Percentiles rank a stretch among this genome's conserved stretches.
Evolutionary conservation across 2,329 filamentous ascomycete genomes (phyloP).

Genomic region (Fusarium praegraminearum): DNA sequence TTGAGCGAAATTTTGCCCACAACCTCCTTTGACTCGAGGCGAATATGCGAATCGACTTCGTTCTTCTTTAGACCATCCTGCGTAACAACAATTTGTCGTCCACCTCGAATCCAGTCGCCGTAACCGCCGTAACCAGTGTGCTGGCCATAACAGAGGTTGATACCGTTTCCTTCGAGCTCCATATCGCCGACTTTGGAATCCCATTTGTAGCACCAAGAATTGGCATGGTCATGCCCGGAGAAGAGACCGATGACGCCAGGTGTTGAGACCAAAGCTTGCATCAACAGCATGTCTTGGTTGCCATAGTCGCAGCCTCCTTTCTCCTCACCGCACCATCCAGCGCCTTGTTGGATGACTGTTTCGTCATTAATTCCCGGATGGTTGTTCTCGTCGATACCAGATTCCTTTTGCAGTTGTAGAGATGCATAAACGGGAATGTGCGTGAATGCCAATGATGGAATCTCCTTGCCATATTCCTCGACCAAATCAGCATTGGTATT

Average conservation of each 20-base stretch:
- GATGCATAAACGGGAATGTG: slow-evolving; percentile 59
- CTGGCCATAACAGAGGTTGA: slow-evolving; percentile 69
- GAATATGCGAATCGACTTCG: slow-evolving; percentile 69
- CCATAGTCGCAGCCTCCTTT: slow-evolving; percentile 57
- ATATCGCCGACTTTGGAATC: slow-evolving; percentile 62
- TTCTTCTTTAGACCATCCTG: slow-evolving; percentile 55
- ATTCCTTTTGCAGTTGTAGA: slow-evolving; percentile 40
- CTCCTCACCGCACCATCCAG: slow-evolving; percentile 58
- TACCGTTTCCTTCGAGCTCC: slow-evolving; percentile 56
- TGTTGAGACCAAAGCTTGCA: slow-evolving; percentile 69
- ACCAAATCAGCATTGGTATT: slow-evolving; percentile 51
- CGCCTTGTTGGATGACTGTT: slow-evolving; percentile 56
- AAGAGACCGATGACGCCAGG: slow-evolving; percentile 69
- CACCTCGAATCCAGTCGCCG: slow-evolving; percentile 71
- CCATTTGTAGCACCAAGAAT: slow-evolving; percentile 69
- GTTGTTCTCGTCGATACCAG: slow-evolving; percentile 51
- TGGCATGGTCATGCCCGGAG: slow-evolving; percentile 74
- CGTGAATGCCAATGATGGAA: slow-evolving; percentile 63
- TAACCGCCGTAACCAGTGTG: slow-evolving; percentile 79
- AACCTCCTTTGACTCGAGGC: slow-evolving; percentile 66
- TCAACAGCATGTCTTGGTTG: slow-evolving; percentile 70
- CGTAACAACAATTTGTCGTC: slow-evolving; percentile 66
- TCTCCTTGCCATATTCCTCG: slow-evolving; percentile 45
- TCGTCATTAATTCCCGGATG: slow-evolving; percentile 64
- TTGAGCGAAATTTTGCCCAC: slow-evolving; percentile 68